These are phyloP conservation scores for Gastrolobium villosum DNA, from an alignment of 306 rosid species.

Conservation along the genomic window DNA sequence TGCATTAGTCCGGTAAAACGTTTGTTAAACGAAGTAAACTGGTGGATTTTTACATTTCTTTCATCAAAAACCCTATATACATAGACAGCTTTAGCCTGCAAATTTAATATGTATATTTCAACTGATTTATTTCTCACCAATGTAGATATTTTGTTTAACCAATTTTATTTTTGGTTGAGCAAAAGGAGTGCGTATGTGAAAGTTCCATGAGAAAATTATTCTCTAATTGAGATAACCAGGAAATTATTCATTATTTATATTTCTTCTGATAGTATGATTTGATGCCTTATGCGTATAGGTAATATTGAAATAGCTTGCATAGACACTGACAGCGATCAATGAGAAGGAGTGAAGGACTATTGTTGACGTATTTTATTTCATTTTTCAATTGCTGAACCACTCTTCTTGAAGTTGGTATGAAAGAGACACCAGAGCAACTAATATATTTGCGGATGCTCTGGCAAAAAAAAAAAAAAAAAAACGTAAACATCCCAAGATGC, in stretches of 20 bases:
- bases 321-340: slow-evolving; percentile 14
- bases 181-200: too few relatives aligned
- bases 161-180: too few relatives aligned
- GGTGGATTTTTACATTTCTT: too few relatives aligned
- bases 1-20: too few relatives aligned
- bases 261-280: slow-evolving; percentile 13
- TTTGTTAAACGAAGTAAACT: too few relatives aligned
- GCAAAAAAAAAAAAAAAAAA: slow-evolving; percentile 26
- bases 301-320: slow-evolving; percentile 2
- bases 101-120: too few relatives aligned
- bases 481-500: slow-evolving; percentile 30
- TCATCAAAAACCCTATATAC: too few relatives aligned
- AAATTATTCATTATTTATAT: slow-evolving; percentile 9
- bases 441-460: slow-evolving; percentile 44
- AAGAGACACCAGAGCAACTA: slow-evolving; percentile 29
- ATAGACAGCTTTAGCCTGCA: too few relatives aligned
- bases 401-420: slow-evolving; percentile 19
- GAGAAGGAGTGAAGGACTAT: slow-evolving; percentile 29
- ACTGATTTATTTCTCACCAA: too few relatives aligned
- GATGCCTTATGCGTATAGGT: slow-evolving; percentile 10
- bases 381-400: slow-evolving; percentile 36
- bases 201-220: too few relatives aligned
- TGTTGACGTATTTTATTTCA: slow-evolving; percentile 44
- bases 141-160: too few relatives aligned
- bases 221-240: too few relatives aligned